These are phyloP conservation scores for Lactifluus rugatus DNA, from an alignment of 768 basidiomycete species.

Conservation along the genomic window DNA sequence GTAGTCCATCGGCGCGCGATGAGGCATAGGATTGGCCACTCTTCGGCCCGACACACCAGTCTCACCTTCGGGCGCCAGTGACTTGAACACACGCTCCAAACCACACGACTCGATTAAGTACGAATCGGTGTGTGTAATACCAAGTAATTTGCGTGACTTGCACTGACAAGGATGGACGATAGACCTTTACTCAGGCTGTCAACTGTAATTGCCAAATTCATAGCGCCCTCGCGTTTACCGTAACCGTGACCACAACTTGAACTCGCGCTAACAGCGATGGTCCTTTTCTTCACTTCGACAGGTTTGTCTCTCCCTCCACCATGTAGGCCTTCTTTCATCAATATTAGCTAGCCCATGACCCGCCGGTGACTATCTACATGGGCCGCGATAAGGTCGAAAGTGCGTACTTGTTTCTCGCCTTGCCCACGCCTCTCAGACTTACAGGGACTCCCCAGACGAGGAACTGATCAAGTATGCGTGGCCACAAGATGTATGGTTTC, in stretches of 20 bases:
- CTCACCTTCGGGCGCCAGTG: no score
- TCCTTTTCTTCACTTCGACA: conserved; percentile 20
- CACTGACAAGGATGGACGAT: no score
- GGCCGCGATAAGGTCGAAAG: conserved; percentile 96
- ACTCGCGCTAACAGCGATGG: conserved; percentile 6
- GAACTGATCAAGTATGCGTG: conserved; percentile 89
- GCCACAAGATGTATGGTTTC: conserved; percentile 88
- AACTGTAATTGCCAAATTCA: no score
- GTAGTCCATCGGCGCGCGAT: no score
- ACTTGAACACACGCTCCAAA: no score
- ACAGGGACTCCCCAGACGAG: conserved; percentile 53
- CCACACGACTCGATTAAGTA: no score
- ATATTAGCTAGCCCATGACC: conserved; percentile 39
- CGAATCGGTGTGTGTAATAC: no score
- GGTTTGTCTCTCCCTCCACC: conserved; percentile 2
- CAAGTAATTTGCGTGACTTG: no score
- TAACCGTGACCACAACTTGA: not conserved
- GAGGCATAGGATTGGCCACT: no score
- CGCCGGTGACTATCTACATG: conserved; percentile 79
- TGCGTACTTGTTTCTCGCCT: conserved; percentile 30
- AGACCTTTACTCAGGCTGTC: no score
- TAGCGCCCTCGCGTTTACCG: no score
- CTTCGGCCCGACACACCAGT: no score
- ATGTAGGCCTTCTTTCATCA: not conserved
- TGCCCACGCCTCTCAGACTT: not conserved